Evolutionary conservation across 2,329 filamentous ascomycete genomes (phyloP), one percentile per base, ranked within the genome.

Genomic region (Sarocladiaceae sp.): DNA sequence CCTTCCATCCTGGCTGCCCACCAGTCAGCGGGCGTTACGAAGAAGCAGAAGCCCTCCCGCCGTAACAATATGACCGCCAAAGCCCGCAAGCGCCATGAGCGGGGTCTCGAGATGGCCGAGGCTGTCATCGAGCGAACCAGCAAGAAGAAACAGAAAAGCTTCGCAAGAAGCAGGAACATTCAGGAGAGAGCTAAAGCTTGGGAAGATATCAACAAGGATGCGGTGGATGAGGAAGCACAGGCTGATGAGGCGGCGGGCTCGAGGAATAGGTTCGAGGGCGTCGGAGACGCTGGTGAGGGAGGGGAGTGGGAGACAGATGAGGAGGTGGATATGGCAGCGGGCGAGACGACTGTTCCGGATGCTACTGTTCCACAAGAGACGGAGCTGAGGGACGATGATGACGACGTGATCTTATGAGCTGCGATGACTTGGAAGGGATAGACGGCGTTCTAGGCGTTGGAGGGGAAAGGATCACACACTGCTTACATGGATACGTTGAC

Each of bases 1-100:
- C 78, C 81, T 21, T 81, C 85, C n/a, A 73, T 87, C 15, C 77
- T 88, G 32, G 78, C 79, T 31, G 78, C 82, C 13, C 82, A 85
- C 52, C 77, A 82, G 57, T 67, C 69, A 2, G 74, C 80, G 15
- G 86, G 87, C 23, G 73, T 91, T 9, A 66, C 67, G 45, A 88
- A 86, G 63, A 87, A 83, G 64, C 57, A 68, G 48, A 85, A 80
- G 60, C 65, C 67, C 48, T 67, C 68, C 45, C 70, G 76, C 54
- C 78, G 78, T 57, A 53, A 64, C n/a, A 65, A 70, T 6, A 53
- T 78, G 57, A 80, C 76, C 53, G 63, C 69, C 51, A 76, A 70
- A 58, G 77, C 77, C 3, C 68, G 72, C 18, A 67, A 66, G 52
- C 69, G 80, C 35, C 72, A 78, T 33, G 77, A 82, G 53, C 74